These are phyloP conservation scores for Phytopythium montanum DNA, from an alignment of 352 stramenopile genomes.

Conservation along the genomic window DNA sequence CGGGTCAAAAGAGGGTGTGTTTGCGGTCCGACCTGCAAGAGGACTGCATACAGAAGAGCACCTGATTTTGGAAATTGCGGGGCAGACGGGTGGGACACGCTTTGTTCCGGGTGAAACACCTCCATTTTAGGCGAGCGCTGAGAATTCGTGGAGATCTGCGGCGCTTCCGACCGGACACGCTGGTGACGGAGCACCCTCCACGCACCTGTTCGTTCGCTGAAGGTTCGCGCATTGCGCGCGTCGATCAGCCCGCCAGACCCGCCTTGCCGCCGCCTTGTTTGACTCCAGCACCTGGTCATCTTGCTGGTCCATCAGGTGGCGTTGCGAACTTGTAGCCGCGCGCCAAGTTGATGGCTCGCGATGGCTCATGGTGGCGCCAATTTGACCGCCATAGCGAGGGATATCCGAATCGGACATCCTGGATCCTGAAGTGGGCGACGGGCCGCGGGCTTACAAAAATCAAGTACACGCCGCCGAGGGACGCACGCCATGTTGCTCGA, in stretches of 20 bases:
- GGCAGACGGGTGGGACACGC: not conserved
- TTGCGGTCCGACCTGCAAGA: not conserved
- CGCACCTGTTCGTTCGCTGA: not conserved
- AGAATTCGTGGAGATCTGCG: not conserved
- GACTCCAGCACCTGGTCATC: not conserved
- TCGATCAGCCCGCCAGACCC: not conserved
- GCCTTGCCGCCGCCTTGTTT: not conserved
- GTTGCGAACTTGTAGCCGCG: not conserved
- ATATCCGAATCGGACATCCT: too few relatives aligned
- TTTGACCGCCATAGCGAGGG: too few relatives aligned
- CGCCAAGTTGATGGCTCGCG: not conserved
- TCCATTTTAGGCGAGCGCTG: not conserved
- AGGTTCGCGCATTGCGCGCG: slow-evolving; percentile 3
- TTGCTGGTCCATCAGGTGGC: not conserved
- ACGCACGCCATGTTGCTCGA: slow-evolving; percentile 5
- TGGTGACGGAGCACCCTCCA: not conserved
- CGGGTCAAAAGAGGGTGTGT: not conserved
- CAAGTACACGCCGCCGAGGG: not conserved
- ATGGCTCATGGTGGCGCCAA: not conserved
- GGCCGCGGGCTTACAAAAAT: not conserved
- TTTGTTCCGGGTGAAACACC: not conserved
- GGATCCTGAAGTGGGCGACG: not conserved
- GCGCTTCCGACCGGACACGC: not conserved
- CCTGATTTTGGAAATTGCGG: not conserved
- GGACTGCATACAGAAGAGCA: not conserved